Conservation (phyloP, 2,329 filamentous ascomycete genomes). For the Chrysoporthe austroafricana region DNA sequence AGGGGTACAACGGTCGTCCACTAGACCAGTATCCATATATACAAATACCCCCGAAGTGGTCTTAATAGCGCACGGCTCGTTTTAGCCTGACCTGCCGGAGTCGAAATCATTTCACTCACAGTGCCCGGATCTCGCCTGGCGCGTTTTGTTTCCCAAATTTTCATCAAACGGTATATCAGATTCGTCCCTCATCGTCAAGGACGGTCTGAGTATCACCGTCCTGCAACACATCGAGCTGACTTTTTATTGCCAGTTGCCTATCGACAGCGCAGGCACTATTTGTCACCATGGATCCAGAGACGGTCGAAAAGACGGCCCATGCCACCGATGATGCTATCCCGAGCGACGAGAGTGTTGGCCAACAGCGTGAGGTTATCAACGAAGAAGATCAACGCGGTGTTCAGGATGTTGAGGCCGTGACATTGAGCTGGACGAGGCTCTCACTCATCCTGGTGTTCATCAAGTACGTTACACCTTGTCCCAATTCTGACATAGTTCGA, state of each 20-base stretch:
- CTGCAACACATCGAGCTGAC: neutral
- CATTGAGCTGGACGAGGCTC: slow-evolving; percentile 31
- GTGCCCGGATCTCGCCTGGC: slow-evolving; percentile 10
- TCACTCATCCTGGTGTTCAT: slow-evolving; percentile 35
- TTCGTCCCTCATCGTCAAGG: neutral
- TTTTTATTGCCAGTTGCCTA: neutral
- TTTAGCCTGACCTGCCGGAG: neutral
- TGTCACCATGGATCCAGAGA: slow-evolving; percentile 11
- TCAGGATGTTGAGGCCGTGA: slow-evolving; percentile 33
- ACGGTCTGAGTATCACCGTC: neutral
- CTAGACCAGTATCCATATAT: neutral
- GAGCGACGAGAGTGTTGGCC: slow-evolving; percentile 8
- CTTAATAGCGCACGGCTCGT: neutral
- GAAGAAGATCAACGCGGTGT: slow-evolving; percentile 32
- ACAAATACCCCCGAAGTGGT: neutral
- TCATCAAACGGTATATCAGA: neutral
- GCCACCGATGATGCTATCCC: slow-evolving; percentile 18
- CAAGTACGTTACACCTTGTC: slow-evolving; percentile 34
- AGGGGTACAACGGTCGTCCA: neutral
- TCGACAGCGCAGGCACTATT: neutral
- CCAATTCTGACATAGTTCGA: neutral
- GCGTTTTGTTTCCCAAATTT: neutral
- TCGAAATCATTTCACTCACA: slow-evolving; percentile 8
- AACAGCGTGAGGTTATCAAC: slow-evolving; percentile 4
- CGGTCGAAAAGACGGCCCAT: slow-evolving; percentile 15